phyloP scores from a whole-genome alignment of 2,329 filamentous ascomycete species.

The Balansia obtecta region DNA sequence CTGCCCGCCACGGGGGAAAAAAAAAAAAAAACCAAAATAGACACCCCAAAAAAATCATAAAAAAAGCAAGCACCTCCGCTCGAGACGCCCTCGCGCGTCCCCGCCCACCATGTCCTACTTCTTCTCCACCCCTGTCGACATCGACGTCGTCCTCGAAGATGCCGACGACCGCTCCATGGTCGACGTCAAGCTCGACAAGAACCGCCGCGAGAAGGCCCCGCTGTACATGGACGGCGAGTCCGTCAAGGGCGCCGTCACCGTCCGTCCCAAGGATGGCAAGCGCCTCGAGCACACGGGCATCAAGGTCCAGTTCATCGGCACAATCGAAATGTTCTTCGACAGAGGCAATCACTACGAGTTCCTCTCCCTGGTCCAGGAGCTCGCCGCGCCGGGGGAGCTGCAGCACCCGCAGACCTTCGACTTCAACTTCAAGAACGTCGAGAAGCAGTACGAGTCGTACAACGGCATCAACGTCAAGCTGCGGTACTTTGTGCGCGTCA shows the following conservation, averaged over 20 bases:
- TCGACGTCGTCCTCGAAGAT: conserved; percentile 95
- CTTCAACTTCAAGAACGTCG: conserved; percentile 99
- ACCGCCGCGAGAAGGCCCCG: conserved; percentile 88
- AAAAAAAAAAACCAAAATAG: too few relatives aligned
- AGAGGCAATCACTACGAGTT: conserved; percentile 99
- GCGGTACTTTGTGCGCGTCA: conserved; percentile 95
- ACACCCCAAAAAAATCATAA: too few relatives aligned
- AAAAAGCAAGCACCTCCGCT: too few relatives aligned
- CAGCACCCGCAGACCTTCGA: conserved; percentile 98
- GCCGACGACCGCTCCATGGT: conserved; percentile 89
- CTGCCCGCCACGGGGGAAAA: conserved; percentile 1
- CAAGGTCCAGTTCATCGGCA: conserved; percentile 99
- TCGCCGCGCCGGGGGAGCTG: conserved; percentile 91
- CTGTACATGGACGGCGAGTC: conserved; percentile 98
- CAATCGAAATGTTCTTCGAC: conserved; percentile 99
- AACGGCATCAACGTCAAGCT: conserved; percentile 99
- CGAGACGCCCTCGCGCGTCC: neutral
- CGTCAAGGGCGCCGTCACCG: conserved; percentile 89
- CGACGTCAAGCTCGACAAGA: conserved; percentile 97
- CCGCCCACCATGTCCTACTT: conserved; percentile 73
- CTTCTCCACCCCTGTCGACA: conserved; percentile 96
- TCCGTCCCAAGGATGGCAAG: conserved; percentile 96
- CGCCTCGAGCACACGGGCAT: conserved; percentile 95
- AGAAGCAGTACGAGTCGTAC: conserved; percentile 99
- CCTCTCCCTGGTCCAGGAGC: conserved; percentile 89